These are phyloP conservation scores for Skeletonema potamos DNA, from an alignment of 108 stramenopile species.

Conservation along the genomic window DNA sequence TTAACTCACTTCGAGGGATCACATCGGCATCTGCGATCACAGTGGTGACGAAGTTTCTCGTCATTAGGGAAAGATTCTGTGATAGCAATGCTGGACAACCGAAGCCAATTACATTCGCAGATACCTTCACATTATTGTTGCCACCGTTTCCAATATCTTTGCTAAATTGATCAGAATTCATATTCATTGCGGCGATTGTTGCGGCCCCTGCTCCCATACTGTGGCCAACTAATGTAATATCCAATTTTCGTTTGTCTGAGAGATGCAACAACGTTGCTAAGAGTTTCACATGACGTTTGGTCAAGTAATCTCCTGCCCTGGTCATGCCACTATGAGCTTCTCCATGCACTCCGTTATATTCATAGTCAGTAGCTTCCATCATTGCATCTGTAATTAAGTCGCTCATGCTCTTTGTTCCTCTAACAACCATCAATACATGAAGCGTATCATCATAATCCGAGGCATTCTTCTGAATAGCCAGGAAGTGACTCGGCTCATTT, in stretches of 20 bases:
- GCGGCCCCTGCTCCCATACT: slow-evolving; percentile 79
- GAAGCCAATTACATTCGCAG: slow-evolving; percentile 65
- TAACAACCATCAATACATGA: slow-evolving; percentile 73
- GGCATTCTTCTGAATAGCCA: slow-evolving; percentile 71
- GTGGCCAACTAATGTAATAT: slow-evolving; percentile 74
- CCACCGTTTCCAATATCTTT: slow-evolving; percentile 1
- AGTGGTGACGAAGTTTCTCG: slow-evolving; percentile 67
- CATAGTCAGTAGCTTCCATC: slow-evolving; percentile 62
- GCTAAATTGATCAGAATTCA: slow-evolving; percentile 41
- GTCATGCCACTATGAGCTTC: slow-evolving; percentile 72
- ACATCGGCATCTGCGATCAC: slow-evolving; percentile 73
- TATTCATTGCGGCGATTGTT: slow-evolving; percentile 73
- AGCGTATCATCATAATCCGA: slow-evolving; percentile 47
- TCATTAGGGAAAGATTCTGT: slow-evolving; percentile 51
- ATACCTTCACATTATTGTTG: slow-evolving; percentile 25
- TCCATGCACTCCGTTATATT: slow-evolving; percentile 43
- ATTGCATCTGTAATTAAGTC: slow-evolving; percentile 82
- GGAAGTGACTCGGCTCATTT: slow-evolving; percentile 71
- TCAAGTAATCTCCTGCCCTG: slow-evolving; percentile 64
- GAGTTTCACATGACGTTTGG: slow-evolving; percentile 55
- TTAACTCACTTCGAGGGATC: slow-evolving; percentile 53
- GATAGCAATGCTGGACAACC: slow-evolving; percentile 79
- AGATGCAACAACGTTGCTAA: slow-evolving; percentile 48
- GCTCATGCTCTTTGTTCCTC: slow-evolving; percentile 78
- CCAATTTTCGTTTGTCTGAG: slow-evolving; percentile 57